Base-by-base conservation (phyloP, 176 grass and related monocot species). In the Tuctoria greenei region DNA sequence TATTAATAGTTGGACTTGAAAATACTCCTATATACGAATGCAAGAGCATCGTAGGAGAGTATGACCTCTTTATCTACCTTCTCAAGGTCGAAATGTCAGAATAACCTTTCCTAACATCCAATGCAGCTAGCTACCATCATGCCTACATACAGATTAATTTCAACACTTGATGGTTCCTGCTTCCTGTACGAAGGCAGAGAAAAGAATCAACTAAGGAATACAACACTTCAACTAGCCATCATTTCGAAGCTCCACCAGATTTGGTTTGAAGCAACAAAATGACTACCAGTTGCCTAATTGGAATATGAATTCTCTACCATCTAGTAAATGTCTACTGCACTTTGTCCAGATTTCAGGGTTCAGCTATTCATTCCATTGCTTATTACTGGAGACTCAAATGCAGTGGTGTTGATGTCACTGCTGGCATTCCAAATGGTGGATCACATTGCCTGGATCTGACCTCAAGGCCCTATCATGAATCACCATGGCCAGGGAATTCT, bases 161-260 rank as follows among this genome's bases (percentile, higher is more conserved):
- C 8, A 72, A 38, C 56, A 75, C 2, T 64, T 83, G 49, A 16
- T 79, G 63, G 46, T n/a, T n/a, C n/a, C n/a, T n/a, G n/a, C n/a
- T 58, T 79, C 81, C 64, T 84, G 64, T 64, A 80, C 47, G 70
- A 55, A 70, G 76, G 66, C 69, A 78, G 16, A 56, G 41, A 71
- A 74, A 84, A 49, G 34, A 88, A 58, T 84, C 45, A 84, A 80
- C 2, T 10, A 80, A 84, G 72, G 21, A 88, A 88, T 76, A 57
- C 47, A 80, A 84, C 69, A 88, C 10, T 75, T 41, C 55, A 71
- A 80, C 81, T 63, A 82, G 59, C 26, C 16, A 24, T 27, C 75
- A 88, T 83, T 88, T 69, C 69, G 75, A 79, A 79, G 69, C 75
- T 79, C 55, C 63, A 69, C 64, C 42, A 46, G 28, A 55, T 67